Evolutionary conservation across 495 filamentous ascomycete genomes (phyloP).

Genomic region (Haplographium delicatum): DNA sequence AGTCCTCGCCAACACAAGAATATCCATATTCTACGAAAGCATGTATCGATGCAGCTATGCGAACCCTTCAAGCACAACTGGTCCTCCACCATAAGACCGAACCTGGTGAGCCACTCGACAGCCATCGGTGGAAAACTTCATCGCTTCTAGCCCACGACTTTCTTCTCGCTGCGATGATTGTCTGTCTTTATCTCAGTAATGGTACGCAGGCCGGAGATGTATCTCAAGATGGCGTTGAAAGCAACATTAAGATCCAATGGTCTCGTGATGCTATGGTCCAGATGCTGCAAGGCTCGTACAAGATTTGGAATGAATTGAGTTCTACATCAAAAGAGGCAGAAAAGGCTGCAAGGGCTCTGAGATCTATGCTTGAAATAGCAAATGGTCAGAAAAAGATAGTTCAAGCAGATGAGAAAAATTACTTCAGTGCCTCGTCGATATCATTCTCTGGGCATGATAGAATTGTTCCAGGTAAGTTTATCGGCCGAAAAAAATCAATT

Average conservation of each 20-base stretch:
- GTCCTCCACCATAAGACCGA: slow-evolving; percentile 31
- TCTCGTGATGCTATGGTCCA: slow-evolving; percentile 28
- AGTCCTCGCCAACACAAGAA: slow-evolving; percentile 53
- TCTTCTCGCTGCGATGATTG: slow-evolving; percentile 40
- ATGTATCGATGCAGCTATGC: slow-evolving; percentile 64
- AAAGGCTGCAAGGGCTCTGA: slow-evolving; percentile 12
- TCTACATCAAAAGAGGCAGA: slow-evolving; percentile 6
- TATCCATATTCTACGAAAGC: slow-evolving; percentile 54
- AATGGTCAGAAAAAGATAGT: too few relatives aligned
- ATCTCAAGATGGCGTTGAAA: not conserved
- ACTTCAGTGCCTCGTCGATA: too few relatives aligned
- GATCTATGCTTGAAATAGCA: slow-evolving; percentile 4
- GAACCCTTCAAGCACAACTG: slow-evolving; percentile 46
- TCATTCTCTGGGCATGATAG: too few relatives aligned
- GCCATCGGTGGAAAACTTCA: slow-evolving; percentile 37
- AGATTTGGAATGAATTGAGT: slow-evolving; percentile 9
- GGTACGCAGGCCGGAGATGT: not conserved
- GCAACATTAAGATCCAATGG: not conserved
- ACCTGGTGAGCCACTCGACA: slow-evolving; percentile 31
- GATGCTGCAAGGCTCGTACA: slow-evolving; percentile 27
- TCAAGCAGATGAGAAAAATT: too few relatives aligned
- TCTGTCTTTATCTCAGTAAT: slow-evolving; percentile 29
- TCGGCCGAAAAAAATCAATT: too few relatives aligned
- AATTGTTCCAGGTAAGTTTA: too few relatives aligned
- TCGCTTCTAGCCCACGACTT: slow-evolving; percentile 41